A percentile compares a stretch with the other conserved stretches of the same genome.
Conservation (phyloP, 441 rosid species). For the Hura crepitans region DNA sequence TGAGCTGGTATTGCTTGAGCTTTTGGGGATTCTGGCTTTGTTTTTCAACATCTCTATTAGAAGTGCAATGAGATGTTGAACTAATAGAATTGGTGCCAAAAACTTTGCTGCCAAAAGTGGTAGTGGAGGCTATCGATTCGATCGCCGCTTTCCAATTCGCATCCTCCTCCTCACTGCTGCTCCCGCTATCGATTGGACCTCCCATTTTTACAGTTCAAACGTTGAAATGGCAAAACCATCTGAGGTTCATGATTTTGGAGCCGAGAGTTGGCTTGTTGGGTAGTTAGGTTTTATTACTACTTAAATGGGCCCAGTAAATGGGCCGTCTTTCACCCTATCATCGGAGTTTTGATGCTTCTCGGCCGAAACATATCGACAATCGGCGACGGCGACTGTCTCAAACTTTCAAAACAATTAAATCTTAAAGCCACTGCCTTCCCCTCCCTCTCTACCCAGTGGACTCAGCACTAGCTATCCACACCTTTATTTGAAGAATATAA, state of each 20-base stretch:
- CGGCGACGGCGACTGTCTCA: not conserved
- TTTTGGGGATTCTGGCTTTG: slow-evolving; percentile 41
- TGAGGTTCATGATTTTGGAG: not conserved
- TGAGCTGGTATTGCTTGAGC: slow-evolving; percentile 65
- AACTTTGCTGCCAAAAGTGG: slow-evolving; percentile 30
- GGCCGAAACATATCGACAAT: not conserved
- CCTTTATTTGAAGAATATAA: too few species aligned
- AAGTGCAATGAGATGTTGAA: slow-evolving; percentile 23
- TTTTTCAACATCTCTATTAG: slow-evolving; percentile 25
- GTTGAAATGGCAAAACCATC: slow-evolving; percentile 3
- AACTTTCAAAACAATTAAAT: not conserved
- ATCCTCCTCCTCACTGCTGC: slow-evolving; percentile 73
- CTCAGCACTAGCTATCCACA: too few species aligned
- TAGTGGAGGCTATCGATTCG: slow-evolving; percentile 55
- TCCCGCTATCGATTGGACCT: slow-evolving; percentile 34
- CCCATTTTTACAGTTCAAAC: slow-evolving; percentile 24
- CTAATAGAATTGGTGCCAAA: slow-evolving; percentile 11
- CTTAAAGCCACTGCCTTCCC: not conserved
- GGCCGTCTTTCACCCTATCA: not conserved
- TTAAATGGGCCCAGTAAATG: slow-evolving; percentile 9
- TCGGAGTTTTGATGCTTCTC: not conserved
- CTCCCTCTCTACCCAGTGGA: too few species aligned
- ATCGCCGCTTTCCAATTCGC: slow-evolving; percentile 79
- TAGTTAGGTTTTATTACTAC: not conserved
- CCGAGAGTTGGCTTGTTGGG: not conserved